Base-by-base conservation (phyloP, 2,329 filamentous ascomycete species). In the Stagonosporopsis vannaccii region DNA sequence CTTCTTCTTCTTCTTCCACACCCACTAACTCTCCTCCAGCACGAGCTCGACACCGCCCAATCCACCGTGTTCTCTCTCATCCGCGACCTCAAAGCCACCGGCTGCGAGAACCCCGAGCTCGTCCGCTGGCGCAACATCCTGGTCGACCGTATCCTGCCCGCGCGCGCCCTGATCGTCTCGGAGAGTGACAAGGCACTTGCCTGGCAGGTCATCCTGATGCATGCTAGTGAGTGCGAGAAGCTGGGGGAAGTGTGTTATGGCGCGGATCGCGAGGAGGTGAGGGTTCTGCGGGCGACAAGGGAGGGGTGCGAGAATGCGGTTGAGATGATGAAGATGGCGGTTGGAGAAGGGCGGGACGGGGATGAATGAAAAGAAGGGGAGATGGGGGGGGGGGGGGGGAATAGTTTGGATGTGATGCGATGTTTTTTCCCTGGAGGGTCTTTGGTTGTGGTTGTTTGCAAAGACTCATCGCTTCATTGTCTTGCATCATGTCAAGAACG, bases 41-140 rank as follows among this genome's bases (percentile, higher is more conserved):
- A 25, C 17, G 51, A 46, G 2, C 41, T 59, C 20, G 35, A 35
- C 17, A 28, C 33, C 4, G 37, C 36, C 6, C 42, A 41, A 4
- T 22, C 30, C 6, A 32, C 30, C 3, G 23, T 43, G 15, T 22
- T 56, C 4, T 26, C 46, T 3, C 51, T 65, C 11, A 26, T 58
- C 11, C 44, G 48, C 15, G 49, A 47, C 15, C 58, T 63, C 23
- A 43, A 39, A 23, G 13, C 15, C 12, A 50, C 42, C 11, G 52
- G 51, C 8, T 59, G 58, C 26, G 43, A 40, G 12, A 43, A n/a
- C 4, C 28, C 37, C 3, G 62, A 63, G 25, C 23, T 39, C 1
- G 48, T 60, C 4, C 53, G 60, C 42, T 65, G 62, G 60, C 47
- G 51, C 49, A 57, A 55, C 15, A 39, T 47, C 7, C 60, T 65